These are phyloP conservation scores for Ramalina peruviana DNA, from an alignment of 495 filamentous ascomycete species.

Conservation along the genomic window DNA sequence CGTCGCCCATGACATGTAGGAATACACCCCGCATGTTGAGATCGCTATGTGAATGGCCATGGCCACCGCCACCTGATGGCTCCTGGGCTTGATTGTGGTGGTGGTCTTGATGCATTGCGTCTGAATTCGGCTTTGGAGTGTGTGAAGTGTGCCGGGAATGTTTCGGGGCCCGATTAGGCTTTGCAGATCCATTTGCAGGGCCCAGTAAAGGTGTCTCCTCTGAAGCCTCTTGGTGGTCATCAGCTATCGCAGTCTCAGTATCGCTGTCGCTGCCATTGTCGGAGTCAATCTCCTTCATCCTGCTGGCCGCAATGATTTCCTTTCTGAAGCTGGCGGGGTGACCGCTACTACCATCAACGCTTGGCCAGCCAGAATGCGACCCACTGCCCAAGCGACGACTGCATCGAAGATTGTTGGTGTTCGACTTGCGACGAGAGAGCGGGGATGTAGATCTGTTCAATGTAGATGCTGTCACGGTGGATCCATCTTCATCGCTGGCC, in stretches of 20 bases:
- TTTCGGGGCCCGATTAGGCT: conserved; percentile 3
- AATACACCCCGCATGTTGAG: conserved; percentile 98
- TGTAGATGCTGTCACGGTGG: conserved; percentile 20
- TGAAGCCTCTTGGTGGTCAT: conserved; percentile 26
- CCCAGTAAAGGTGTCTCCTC: conserved; percentile 34
- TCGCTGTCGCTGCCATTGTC: conserved; percentile 36
- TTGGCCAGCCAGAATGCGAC: conserved; percentile 37
- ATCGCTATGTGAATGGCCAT: conserved; percentile 63
- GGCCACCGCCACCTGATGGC: conserved; percentile 32
- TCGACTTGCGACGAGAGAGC: conserved; percentile 13
- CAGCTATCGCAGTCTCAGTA: conserved; percentile 30
- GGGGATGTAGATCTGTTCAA: conserved; percentile 12
- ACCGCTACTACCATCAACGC: conserved; percentile 61
- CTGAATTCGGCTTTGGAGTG: not conserved
- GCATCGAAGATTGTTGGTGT: conserved; percentile 27
- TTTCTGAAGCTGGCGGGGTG: conserved; percentile 85
- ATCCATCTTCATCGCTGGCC: conserved; percentile 14
- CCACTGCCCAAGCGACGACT: conserved; percentile 40
- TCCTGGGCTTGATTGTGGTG: conserved; percentile 70
- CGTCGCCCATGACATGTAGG: conserved; percentile 91
- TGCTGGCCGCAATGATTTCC: conserved; percentile 71
- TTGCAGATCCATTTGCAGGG: conserved; percentile 10
- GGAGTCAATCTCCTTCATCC: conserved; percentile 38
- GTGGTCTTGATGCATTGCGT: conserved; percentile 32
- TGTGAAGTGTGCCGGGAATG: not conserved